These are phyloP conservation scores for Colletotrichum karsti DNA, from an alignment of 2,329 filamentous ascomycete species.

Conservation along the genomic window DNA sequence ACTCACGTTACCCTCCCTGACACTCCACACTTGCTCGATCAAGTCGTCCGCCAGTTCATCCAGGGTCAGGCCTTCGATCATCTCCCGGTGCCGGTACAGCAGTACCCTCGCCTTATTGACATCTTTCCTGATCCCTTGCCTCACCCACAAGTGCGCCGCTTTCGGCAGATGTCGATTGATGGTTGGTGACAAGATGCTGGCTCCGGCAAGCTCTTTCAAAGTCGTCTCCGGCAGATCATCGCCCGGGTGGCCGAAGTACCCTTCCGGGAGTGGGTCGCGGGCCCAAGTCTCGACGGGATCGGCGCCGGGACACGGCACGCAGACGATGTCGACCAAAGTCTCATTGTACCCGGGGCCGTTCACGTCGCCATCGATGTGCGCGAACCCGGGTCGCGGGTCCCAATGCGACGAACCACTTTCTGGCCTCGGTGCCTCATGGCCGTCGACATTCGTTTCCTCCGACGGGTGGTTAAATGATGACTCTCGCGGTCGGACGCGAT, in stretches of 20 bases:
- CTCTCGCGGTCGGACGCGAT: not conserved
- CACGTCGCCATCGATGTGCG: slow-evolving; percentile 52
- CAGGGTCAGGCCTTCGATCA: slow-evolving; percentile 51
- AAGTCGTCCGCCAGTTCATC: slow-evolving; percentile 55
- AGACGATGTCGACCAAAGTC: slow-evolving; percentile 62
- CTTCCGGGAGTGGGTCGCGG: slow-evolving; percentile 55
- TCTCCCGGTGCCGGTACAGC: slow-evolving; percentile 58
- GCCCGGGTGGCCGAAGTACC: slow-evolving; percentile 51
- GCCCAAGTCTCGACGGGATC: slow-evolving; percentile 63
- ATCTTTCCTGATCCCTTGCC: slow-evolving; percentile 59
- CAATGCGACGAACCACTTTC: slow-evolving; percentile 28
- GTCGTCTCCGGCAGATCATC: slow-evolving; percentile 28
- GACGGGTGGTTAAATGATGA: not conserved
- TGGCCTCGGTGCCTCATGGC: not conserved
- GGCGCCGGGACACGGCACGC: slow-evolving; percentile 62
- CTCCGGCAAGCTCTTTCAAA: slow-evolving; percentile 40
- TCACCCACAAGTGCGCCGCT: slow-evolving; percentile 57
- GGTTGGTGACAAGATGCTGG: slow-evolving; percentile 6
- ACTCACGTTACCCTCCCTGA: slow-evolving; percentile 41
- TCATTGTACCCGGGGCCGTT: slow-evolving; percentile 56
- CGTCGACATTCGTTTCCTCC: not conserved
- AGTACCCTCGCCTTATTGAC: slow-evolving; percentile 58
- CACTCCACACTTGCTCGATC: slow-evolving; percentile 49
- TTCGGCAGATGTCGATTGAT: slow-evolving; percentile 32
- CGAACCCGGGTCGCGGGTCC: slow-evolving; percentile 47